Conservation (phyloP, 2,329 filamentous ascomycete species). For the Pseudogymnoascus sp. region DNA sequence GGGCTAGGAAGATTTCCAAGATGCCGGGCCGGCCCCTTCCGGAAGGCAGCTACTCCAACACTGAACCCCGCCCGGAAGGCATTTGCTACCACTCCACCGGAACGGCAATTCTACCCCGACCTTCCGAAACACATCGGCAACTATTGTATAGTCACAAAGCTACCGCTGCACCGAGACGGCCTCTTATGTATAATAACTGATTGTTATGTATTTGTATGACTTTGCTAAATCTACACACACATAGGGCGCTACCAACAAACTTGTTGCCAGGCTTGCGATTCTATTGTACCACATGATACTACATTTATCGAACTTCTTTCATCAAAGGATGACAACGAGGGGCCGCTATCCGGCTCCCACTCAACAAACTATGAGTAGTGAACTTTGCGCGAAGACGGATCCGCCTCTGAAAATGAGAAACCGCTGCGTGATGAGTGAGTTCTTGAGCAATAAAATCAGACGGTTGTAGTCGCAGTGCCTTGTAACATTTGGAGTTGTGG, state of each 20-base stretch:
- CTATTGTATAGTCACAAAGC: not conserved
- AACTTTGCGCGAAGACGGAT: not conserved
- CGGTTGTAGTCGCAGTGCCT: not conserved
- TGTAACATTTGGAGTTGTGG: not conserved
- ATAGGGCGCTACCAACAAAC: not conserved
- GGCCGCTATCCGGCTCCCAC: not conserved
- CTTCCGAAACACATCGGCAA: not conserved
- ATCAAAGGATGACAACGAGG: not conserved
- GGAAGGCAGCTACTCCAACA: not conserved
- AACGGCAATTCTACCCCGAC: not conserved
- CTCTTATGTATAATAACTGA: not conserved
- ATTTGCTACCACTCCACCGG: not conserved
- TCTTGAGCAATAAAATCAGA: not conserved
- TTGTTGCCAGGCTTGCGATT: not conserved
- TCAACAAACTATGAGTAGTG: not conserved
- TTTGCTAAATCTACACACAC: not conserved
- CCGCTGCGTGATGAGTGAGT: not conserved
- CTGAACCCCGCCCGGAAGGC: not conserved
- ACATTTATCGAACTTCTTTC: not conserved
- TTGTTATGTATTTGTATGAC: not conserved
- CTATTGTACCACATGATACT: not conserved
- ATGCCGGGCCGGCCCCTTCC: not conserved
- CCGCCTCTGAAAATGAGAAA: not conserved
- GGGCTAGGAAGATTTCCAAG: not conserved
- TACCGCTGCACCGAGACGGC: not conserved